A percentile compares a stretch with the other conserved stretches of the same genome.
Conservation (phyloP, 768 basidiomycete genomes). For the Phlebiopsis flavidoalba region DNA sequence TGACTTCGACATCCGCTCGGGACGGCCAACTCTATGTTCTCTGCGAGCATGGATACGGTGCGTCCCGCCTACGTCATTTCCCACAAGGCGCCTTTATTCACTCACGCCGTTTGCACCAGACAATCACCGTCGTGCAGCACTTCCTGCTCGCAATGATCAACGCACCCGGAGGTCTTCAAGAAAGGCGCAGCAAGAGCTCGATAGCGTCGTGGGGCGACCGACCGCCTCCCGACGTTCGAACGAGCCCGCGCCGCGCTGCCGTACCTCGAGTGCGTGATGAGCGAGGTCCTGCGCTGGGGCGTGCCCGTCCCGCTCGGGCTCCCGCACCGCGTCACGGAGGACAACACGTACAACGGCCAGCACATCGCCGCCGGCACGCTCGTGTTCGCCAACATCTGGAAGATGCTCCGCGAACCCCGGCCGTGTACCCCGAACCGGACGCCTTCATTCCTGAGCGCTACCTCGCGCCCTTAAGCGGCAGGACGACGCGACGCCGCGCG, state of each 20-base stretch:
- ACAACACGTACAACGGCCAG: conserved; percentile 57
- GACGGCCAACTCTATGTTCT: conserved; percentile 83
- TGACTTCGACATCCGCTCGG: conserved; percentile 71
- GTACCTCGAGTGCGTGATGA: conserved; percentile 53
- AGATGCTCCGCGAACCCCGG: conserved; percentile 33
- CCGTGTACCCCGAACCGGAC: conserved; percentile 44
- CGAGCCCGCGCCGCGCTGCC: conserved; percentile 49
- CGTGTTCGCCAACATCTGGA: conserved; percentile 65
- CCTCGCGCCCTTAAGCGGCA: conserved; percentile 23
- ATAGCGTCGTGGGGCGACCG: conserved; percentile 48
- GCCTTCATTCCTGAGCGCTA: conserved; percentile 52
- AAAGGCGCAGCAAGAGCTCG: conserved; percentile 66
- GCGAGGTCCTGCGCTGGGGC: conserved; percentile 53
- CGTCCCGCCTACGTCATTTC: conserved; percentile 10
- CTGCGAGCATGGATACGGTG: conserved; percentile 62
- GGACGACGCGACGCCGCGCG: conserved; percentile 21
- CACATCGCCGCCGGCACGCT: conserved; percentile 60
- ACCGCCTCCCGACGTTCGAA: conserved; percentile 53
- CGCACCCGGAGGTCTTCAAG: conserved; percentile 48
- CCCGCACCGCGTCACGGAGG: conserved; percentile 61
- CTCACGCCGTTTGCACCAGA: conserved; percentile 28
- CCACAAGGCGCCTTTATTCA: neutral
- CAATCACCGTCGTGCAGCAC: conserved; percentile 48
- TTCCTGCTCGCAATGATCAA: conserved; percentile 68
- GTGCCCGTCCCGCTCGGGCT: conserved; percentile 54